Base-by-base conservation (phyloP, 106 monocot genomes). In the Dioscorea alata region DNA sequence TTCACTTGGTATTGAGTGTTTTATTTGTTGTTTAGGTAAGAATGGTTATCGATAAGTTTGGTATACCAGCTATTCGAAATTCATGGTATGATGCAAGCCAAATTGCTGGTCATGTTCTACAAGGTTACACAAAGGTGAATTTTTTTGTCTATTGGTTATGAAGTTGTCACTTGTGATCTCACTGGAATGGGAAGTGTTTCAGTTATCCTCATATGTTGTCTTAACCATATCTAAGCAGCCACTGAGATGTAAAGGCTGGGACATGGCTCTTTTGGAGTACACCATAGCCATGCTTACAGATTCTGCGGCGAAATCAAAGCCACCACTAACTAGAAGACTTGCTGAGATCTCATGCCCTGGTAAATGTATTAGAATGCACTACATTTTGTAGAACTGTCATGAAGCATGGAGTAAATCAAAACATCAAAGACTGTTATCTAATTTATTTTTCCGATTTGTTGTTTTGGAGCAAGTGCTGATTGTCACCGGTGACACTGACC, bases 71-170 rank as follows among this genome's bases (percentile, higher is more conserved):
- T 16, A 34, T 95, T 51, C 71, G 79, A 24, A 88, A 88, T 78
- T 71, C 94, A 71, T 95, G 90, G 90, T 95, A 67, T 69, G 85
- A 91, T 85, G 82, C 91, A 70, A 86, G 51, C 48, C 71, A 84
- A 73, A 73, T 85, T n/a, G 83, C 79, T 4, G 85, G 88, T 75
- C 65, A 88, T 79, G 83, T 85, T 59, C 42, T 95, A 53, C 73
- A 88, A 72, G 91, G 94, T 57, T 95, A 95, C 59, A 91, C 91
- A 54, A 95, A 91, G 83, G 94, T 86, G 32, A 71, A 67, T 42
- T 24, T 35, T 17, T 67, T 56, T n/a, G 18, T 57, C 18, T 23
- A 52, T 21, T 42, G 4, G 42, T 8, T 42, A 42, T 42, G 42
- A 42, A 6, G 42, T 42, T 42, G 42, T 42, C 42, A 42, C 42